Base-by-base conservation (phyloP, 345 rosid genomes). In the Trapa bicornis region DNA sequence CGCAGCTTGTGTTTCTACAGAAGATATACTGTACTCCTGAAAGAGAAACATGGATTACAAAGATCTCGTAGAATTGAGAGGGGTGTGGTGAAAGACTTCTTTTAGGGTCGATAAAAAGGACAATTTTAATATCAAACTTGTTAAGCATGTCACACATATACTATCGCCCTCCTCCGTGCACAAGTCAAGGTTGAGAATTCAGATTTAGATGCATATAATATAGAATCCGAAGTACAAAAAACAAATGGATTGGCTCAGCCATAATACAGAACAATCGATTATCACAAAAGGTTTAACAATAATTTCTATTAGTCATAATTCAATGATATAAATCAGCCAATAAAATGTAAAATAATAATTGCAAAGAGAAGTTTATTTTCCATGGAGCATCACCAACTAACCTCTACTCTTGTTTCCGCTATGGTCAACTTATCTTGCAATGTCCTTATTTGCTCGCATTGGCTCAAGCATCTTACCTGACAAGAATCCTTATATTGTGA, bases 11-110 rank as follows among this genome's bases (percentile, higher is more conserved):
- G 85, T 87, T 87, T 88, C 92, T 76, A 83, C 75, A 65, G 80
- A 86, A 29, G 96, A 80, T 77, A 85, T 48, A 78, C 87, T 97
- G 71, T 87, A 94, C 70, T 76, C 82, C 99, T 94, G 72, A 41
- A 66, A 68, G 16, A 52, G 56, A 52, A 76, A 53, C 70, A 45
- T 65, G 37, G 15, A 38, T 65, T 53, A 64, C 35, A 17, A 33
- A 52, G 29, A 62, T 38, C 36, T 45, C 11, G 12, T 45, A 45
- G 13, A 45, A 7, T 45, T 41, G 43, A 3, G 4, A 8, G 43
- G 43, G 43, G 43, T 41, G 4, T 4, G 43, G 43, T 4, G 43
- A 41, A 41, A 3, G 43, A 3, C 29, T 22, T 22, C 29, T 22
- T 22, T 22, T 22, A 22, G 29, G 29, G 29, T 22, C 29, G 29